Conservation (phyloP, 2,329 filamentous ascomycete genomes). For the Venturiaceae sp. region DNA sequence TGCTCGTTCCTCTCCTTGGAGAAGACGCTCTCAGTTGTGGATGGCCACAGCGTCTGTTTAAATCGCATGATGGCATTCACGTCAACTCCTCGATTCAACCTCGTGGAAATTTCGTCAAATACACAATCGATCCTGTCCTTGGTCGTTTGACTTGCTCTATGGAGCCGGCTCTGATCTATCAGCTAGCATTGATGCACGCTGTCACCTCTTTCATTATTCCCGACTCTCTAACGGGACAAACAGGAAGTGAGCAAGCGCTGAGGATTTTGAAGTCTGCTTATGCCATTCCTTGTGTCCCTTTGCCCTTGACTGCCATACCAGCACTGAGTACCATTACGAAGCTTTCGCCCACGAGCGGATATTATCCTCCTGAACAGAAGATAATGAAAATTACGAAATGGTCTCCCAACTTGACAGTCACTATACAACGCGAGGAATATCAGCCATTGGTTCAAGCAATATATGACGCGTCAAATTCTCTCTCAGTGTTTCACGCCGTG, state of each 20-base stretch:
- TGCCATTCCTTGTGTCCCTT: conserved; percentile 13
- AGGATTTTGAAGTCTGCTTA: conserved; percentile 12
- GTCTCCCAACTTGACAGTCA: conserved; percentile 15
- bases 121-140: conserved; percentile 17
- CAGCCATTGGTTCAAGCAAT: conserved; percentile 6
- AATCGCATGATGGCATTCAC: too few relatives aligned
- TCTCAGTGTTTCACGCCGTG: not conserved
- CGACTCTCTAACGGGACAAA: conserved; percentile 22
- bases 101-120: conserved; percentile 37
- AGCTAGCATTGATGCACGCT: conserved; percentile 25
- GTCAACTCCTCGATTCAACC: conserved; percentile 28
- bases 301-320: not conserved
- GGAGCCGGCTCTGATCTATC: conserved; percentile 11
- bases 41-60: too few relatives aligned
- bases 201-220: conserved; percentile 23
- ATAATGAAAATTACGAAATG: conserved; percentile 22
- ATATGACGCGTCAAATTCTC: not conserved
- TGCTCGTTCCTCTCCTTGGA: conserved; percentile 39
- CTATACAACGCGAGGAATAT: conserved; percentile 23
- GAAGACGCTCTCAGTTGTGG: too few relatives aligned
- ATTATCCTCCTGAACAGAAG: conserved; percentile 17
- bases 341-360: conserved; percentile 17
- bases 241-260: conserved; percentile 22
- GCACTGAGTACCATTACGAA: conserved; percentile 13
- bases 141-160: conserved; percentile 9